Evolutionary conservation across 73 alveolate genomes (phyloP), one percentile per base, ranked within the genome.

Genomic region (Blepharisma japonicum): DNA sequence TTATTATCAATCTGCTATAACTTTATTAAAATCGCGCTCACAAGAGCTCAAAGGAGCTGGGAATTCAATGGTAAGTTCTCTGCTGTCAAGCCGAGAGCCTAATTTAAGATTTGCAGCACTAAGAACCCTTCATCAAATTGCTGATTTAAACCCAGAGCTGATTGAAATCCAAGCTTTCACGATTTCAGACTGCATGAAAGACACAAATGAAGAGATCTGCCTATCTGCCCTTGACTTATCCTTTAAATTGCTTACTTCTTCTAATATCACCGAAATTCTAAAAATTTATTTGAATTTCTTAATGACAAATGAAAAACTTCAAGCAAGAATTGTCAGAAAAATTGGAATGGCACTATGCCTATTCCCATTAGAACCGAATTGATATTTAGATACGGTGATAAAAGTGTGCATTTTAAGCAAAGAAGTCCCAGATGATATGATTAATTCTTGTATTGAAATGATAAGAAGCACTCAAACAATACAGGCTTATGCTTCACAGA

Each of bases 341-440:
- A 61, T 61, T 48, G 14, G 47, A 18, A 39, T 14, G 18, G 38
- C 74, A 8, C 23, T 61, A 25, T 8, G 50, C 23, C 14, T 25
- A 9, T 18, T 18, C 11, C 47, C 14, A 5, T 8, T 61, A 8
- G 49, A 61, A 3, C 74, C 74, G 39, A 25, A 14, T 8, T 61
- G 74, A 39, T 25, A 61, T 25, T 25, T 61, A 25, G 74, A 61
- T 61, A 61, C 74, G 14, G 74, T 25, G 18, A 61, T 61, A 14
- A 61, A 39, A 61, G 74, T 61, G 23, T 61, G 50, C 39, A 61
- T 61, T 18, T 61, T 61, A 61, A 39, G 47, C 47, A 61, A 25
- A 14, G n/a, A 14, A 18, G 74, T 61, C 38, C 74, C 74, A 20
- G 74, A 61, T 8, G 18, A 25, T 2, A 61, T 61, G 74, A 61